These are phyloP conservation scores for Penicilliopsis zonata DNA, from an alignment of 495 filamentous ascomycete genomes.

Conservation along the genomic window DNA sequence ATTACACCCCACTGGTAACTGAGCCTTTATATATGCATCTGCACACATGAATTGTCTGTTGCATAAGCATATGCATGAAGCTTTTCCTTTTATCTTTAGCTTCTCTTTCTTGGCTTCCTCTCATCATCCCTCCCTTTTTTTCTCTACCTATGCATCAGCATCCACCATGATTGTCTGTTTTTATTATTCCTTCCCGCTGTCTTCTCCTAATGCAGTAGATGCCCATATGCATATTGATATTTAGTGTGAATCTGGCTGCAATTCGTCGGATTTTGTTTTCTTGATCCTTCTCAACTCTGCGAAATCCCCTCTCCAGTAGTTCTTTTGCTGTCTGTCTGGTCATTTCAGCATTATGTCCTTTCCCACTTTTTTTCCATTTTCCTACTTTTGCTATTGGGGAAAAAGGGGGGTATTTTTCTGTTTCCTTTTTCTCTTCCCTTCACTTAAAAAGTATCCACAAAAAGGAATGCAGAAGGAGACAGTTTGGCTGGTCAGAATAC, in stretches of 20 bases:
- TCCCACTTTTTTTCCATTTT: neutral
- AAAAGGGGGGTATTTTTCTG: neutral
- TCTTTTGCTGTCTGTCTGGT: too few relatives aligned
- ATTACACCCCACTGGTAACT: slow-evolving; percentile 1
- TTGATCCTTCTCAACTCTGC: too few relatives aligned
- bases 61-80: slow-evolving; percentile 1
- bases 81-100: neutral
- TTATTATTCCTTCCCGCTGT: neutral
- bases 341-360: neutral
- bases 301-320: too few relatives aligned
- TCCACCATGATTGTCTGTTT: neutral
- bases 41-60: neutral
- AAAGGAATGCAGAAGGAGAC: neutral
- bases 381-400: neutral
- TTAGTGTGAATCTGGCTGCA: too few relatives aligned
- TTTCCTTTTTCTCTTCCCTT: neutral
- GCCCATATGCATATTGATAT: too few relatives aligned
- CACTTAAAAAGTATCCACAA: neutral
- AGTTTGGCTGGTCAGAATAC: neutral
- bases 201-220: neutral
- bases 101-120: too few relatives aligned
- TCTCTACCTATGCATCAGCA: neutral
- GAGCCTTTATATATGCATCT: slow-evolving; percentile 1
- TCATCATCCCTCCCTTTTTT: neutral
- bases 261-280: too few relatives aligned